Conservation (phyloP, 2,329 filamentous ascomycete genomes). For the Sporothrix euskadiensis region DNA sequence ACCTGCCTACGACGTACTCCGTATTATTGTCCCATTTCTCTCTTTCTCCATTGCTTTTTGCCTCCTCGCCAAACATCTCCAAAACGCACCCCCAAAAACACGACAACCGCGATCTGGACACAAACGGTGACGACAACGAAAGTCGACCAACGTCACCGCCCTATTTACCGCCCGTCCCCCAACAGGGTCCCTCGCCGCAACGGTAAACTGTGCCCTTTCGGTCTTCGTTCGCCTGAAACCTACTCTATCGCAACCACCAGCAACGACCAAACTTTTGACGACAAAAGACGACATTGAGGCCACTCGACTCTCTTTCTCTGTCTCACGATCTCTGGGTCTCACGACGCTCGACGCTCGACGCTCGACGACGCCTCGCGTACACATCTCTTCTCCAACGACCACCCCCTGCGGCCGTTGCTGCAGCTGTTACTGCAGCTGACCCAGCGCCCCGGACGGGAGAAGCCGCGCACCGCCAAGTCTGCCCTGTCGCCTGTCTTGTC, state of each 20-base stretch:
- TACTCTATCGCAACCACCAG: background rate
- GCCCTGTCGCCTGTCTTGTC: background rate
- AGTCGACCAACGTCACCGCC: constrained; percentile 16
- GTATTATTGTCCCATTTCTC: background rate
- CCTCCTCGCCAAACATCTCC: constrained; percentile 3
- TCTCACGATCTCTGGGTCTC: background rate
- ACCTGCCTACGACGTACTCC: background rate
- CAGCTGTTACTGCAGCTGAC: constrained; percentile 7
- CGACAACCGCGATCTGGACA: background rate
- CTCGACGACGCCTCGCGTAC: background rate
- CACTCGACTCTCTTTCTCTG: background rate
- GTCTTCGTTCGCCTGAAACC: background rate
- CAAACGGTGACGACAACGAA: background rate
- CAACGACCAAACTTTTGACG: background rate
- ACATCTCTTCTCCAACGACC: background rate
- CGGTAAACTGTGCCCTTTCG: background rate
- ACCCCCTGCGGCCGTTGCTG: background rate
- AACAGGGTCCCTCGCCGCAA: background rate
- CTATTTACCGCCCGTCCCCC: background rate
- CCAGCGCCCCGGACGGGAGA: constrained; percentile 17
- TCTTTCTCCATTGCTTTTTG: background rate
- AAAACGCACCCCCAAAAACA: constrained; percentile 2
- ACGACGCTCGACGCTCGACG: background rate
- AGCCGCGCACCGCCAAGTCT: constrained; percentile 13
- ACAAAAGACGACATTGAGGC: background rate